Evolutionary conservation across 2,329 filamentous ascomycete species (phyloP).

Genomic region (Alternaria longipes): DNA sequence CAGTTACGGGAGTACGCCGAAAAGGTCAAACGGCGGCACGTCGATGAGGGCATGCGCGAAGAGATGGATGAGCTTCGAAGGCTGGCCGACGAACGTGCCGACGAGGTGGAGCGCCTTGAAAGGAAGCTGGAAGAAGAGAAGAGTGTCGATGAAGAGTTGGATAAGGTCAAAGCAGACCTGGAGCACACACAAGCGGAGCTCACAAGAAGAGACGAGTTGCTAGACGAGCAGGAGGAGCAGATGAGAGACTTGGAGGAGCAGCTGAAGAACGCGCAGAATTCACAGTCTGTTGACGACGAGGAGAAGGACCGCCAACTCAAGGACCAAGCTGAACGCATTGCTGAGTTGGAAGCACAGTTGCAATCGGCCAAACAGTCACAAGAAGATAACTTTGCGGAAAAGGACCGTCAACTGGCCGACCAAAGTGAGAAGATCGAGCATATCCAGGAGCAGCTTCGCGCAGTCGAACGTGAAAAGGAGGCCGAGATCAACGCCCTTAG

Average conservation of each 20-base stretch:
- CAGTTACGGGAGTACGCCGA: conserved; percentile 86
- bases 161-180: conserved; percentile 48
- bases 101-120: conserved; percentile 48
- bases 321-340: conserved; percentile 42
- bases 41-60: conserved; percentile 73
- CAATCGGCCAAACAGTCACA: conserved; percentile 36
- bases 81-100: conserved; percentile 55
- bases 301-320: conserved; percentile 44
- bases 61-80: conserved; percentile 63
- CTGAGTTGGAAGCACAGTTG: conserved; percentile 40
- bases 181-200: conserved; percentile 48
- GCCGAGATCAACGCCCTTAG: conserved; percentile 55
- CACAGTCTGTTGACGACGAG: conserved; percentile 37
- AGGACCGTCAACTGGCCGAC: conserved; percentile 42
- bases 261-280: conserved; percentile 42
- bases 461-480: conserved; percentile 48
- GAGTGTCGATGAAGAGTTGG: conserved; percentile 45
- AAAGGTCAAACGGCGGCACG: conserved; percentile 78
- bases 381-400: conserved; percentile 35
- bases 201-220: conserved; percentile 43
- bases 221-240: conserved; percentile 52
- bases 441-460: conserved; percentile 42
- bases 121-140: conserved; percentile 45
- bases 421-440: conserved; percentile 47
- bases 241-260: conserved; percentile 47